Evolutionary conservation across 1,284 basidiomycete species (phyloP), one percentile per base, ranked within the genome.

Genomic region (Bjerkandera adusta): DNA sequence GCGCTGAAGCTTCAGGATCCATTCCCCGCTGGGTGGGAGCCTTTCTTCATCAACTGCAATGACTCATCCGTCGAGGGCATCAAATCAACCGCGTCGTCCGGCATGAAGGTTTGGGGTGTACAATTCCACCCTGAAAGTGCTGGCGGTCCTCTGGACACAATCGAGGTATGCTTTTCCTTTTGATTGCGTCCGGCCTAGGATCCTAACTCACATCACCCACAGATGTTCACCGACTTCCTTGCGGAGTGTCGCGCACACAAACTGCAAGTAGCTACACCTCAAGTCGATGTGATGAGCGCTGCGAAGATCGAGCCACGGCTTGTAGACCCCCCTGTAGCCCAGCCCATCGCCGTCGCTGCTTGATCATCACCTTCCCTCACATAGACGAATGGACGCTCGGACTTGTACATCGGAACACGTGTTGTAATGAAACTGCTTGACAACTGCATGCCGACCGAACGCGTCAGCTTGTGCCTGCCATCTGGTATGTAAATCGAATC

Each of bases 31-130:
- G 95, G 92, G 18, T 97, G 92, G 92, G 92, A 95, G 57, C 93
- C 93, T 0, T 96, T 95, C 78, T 97, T 97, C 75, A 94, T 97
- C 72, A 97, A 97, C 71, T 96, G 91, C 70, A 97, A 97, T 64
- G 90, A 96, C 69, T 95, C 92, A 16, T 95, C 91, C 1, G 92
- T 96, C n/a, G 94, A 97, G 64, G 94, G 94, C 32, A 96, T 97
- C 75, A 96, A 94, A 70, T 92, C 92, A 8, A 95, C 94, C 1
- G 64, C 72, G 0, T 85, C 85, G 18, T 92, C 90, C 27, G 92
- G 92, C 47, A 92, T 86, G 70, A 85, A 83, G 56, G 79, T 97
- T 25, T 97, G 92, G 92, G 95, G 94, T 55, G 92, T 95, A 15
- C 93, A 97, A 64, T 97, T 97, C 83, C 94, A 97, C 67, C 93